Conservation (phyloP, 768 basidiomycete species). For the Hypholoma sublateritium region DNA sequence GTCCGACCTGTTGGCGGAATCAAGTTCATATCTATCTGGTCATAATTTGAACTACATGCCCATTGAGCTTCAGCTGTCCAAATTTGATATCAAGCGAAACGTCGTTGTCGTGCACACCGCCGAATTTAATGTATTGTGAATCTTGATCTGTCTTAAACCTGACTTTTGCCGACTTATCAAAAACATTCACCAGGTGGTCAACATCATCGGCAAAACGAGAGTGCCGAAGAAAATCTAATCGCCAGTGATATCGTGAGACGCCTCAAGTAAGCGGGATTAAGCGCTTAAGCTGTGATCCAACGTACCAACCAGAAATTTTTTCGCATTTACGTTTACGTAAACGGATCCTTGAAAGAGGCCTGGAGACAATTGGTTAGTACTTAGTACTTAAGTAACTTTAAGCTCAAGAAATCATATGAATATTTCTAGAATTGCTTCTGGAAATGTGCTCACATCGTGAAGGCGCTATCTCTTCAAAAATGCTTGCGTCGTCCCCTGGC, state of each 20-base stretch:
- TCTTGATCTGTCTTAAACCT: conserved; percentile 39
- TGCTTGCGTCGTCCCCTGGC: conserved; percentile 19
- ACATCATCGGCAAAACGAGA: conserved; percentile 44
- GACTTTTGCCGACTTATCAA: conserved; percentile 49
- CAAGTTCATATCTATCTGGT: neutral
- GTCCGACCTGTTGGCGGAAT: conserved; percentile 21
- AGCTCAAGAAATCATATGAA: conserved; percentile 5
- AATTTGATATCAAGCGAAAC: conserved; percentile 37
- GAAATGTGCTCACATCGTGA: conserved; percentile 32
- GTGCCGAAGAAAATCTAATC: conserved; percentile 35
- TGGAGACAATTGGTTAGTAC: conserved; percentile 13
- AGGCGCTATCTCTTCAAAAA: conserved; percentile 49
- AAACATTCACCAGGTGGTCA: conserved; percentile 37
- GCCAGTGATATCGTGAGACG: too few species aligned
- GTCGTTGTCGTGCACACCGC: conserved; percentile 42
- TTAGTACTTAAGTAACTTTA: too few species aligned
- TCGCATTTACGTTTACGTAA: conserved; percentile 47
- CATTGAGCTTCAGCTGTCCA: conserved; percentile 45
- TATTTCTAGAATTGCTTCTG: too few species aligned
- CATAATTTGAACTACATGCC: conserved; percentile 19
- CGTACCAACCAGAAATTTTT: conserved; percentile 37
- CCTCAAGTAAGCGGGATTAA: too few species aligned
- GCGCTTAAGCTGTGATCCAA: neutral
- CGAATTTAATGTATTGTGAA: conserved; percentile 48
- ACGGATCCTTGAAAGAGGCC: conserved; percentile 52